Evolutionary conservation across 1,284 basidiomycete species (phyloP), one percentile per base, ranked within the genome.

Genomic region (Malassezia nana): DNA sequence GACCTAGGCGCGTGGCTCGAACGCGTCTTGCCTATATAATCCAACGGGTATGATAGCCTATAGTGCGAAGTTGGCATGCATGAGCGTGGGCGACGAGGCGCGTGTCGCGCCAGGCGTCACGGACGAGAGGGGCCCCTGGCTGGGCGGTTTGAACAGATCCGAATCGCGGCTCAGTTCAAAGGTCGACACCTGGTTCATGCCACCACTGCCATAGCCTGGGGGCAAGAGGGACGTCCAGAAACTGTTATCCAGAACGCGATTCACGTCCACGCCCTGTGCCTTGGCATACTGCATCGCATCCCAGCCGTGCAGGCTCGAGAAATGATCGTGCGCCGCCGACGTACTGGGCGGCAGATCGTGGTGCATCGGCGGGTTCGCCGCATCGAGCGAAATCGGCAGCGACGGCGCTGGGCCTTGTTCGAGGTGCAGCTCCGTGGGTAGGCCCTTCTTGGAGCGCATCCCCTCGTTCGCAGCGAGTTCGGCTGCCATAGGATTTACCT

Each of bases 271-370:
- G 18, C 54, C 54, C 38, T 56, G 54, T 22, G 54, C 54, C 35
- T 56, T 56, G 44, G 54, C 54, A n/a, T 51, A 56, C 38, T 56
- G 54, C 31, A 44, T 29, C 6, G 54, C 54, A 31, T 56, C 54
- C 54, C 54, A 56, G 30, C 54, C 54, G 10, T 44, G 46, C 25
- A 44, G 22, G 18, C 30, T 33, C 20, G 25, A 15, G 25, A 48
- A 30, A n/a, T 33, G 24, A 18, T 50, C 38, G n/a, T 50, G 48
- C 26, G 43, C 29, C 16, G 28, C 16, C 16, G 26, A 9, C 12
- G 43, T 26, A 9, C 20, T 32, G 20, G 26, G n/a, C 13, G 28
- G 26, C 43, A 20, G 20, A 15, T 45, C 29, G 43, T 10, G 15
- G 38, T 29, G 43, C 16, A 45, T 16, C n/a, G 15, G n/a, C 15